Conservation (phyloP, 192 early-diverging fungal species). For the Mortierella antarctica region DNA sequence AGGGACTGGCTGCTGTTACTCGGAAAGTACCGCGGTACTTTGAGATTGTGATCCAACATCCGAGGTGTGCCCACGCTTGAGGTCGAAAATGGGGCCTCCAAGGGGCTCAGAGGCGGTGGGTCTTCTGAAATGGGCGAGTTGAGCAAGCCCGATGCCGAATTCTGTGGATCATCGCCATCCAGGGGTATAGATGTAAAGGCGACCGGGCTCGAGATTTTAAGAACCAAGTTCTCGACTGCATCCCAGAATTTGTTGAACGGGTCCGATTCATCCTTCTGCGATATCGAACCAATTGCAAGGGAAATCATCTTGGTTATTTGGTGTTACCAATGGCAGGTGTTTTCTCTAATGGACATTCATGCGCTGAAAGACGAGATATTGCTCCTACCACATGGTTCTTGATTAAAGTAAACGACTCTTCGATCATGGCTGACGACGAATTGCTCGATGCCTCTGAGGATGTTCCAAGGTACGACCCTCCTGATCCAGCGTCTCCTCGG, state of each 20-base stretch:
- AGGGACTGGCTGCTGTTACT: background rate
- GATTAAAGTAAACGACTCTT: conserved; percentile 47
- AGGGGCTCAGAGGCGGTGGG: conserved; percentile 4
- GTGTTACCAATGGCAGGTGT: background rate
- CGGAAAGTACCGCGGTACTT: too few species aligned
- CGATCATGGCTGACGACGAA: conserved; percentile 45
- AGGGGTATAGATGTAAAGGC: conserved; percentile 70
- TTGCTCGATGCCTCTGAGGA: conserved; percentile 32
- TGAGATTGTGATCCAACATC: too few species aligned
- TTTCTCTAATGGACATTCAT: background rate
- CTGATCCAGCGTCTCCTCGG: conserved; percentile 3
- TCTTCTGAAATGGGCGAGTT: conserved; percentile 20
- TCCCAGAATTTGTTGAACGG: conserved; percentile 89
- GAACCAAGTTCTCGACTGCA: conserved; percentile 76
- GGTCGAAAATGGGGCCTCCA: background rate
- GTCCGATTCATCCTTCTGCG: conserved; percentile 75
- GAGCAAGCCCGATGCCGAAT: conserved; percentile 10
- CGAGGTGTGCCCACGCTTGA: background rate
- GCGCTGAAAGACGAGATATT: background rate
- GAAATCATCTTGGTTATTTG: background rate
- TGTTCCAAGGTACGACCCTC: conserved; percentile 10
- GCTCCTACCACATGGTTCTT: conserved; percentile 32
- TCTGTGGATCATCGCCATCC: conserved; percentile 51
- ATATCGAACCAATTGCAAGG: background rate
- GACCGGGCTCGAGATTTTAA: conserved; percentile 76